Evolutionary conservation across 1,139 yeast genomes (phyloP).

Genomic region (Tardiomyces blankii): DNA sequence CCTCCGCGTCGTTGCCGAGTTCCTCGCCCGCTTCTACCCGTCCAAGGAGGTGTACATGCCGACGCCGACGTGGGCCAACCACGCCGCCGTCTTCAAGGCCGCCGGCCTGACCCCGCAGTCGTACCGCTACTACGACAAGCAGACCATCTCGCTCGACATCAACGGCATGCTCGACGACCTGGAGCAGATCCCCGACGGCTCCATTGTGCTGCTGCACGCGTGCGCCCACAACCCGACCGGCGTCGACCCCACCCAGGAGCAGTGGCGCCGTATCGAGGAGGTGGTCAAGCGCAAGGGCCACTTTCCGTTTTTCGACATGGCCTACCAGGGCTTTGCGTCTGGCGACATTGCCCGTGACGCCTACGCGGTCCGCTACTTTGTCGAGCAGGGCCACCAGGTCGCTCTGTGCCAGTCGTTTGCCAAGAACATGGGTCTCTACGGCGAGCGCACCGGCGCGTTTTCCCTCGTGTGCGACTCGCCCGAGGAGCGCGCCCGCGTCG

Average conservation of each 20-base stretch:
- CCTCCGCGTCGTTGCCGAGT: constrained; percentile 54
- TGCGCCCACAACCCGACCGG: constrained; percentile 98
- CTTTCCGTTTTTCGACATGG: constrained; percentile 77
- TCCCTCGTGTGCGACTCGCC: constrained; percentile 30
- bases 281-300: constrained; percentile 45
- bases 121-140: constrained; percentile 60
- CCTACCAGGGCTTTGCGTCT: constrained; percentile 88
- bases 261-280: constrained; percentile 65
- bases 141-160: constrained; percentile 51
- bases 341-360: constrained; percentile 51
- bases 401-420: constrained; percentile 88
- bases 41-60: constrained; percentile 44
- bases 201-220: constrained; percentile 71
- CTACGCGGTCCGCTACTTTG: constrained; percentile 34
- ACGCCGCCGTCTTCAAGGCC: constrained; percentile 37
- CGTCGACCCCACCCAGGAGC: constrained; percentile 69
- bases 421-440: constrained; percentile 93
- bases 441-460: constrained; percentile 93
- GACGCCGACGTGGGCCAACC: constrained; percentile 71
- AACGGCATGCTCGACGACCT: constrained; percentile 60
- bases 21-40: constrained; percentile 42
- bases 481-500: constrained; percentile 30
- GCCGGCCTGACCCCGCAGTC: constrained; percentile 37
- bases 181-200: constrained; percentile 46
- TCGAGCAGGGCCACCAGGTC: constrained; percentile 36